Evolutionary conservation across 352 stramenopile species (phyloP), one percentile per base, ranked within the genome.

Genomic region (Phytophthora colocasiae): DNA sequence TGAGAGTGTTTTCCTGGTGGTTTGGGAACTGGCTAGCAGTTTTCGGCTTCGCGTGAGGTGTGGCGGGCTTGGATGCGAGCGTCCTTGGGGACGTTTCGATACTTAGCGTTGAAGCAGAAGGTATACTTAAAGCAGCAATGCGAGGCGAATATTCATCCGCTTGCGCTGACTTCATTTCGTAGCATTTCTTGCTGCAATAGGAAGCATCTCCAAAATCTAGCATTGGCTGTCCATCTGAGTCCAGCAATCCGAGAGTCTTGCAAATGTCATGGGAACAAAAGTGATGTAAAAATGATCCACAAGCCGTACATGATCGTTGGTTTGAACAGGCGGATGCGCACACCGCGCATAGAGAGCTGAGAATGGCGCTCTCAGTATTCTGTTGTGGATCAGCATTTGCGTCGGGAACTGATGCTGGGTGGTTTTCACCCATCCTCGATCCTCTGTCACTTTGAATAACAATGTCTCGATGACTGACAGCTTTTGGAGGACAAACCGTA

Each of bases 201-300:
- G 6, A 17, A n/a, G 34, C 34, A 14, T 40, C 34, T 40, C 32
- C 48, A 46, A 56, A 56, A 45, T 46, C 48, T 3, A 34, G 6
- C 6, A 56, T 31, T 19, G 6, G 48, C 17, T 56, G 32, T 32
- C 48, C 32, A 7, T 9, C 24, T 19, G 17, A 14, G 17, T 24
- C 48, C 17, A 17, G 15, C 1, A 56, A 12, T 17, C 34, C 17
- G 8, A 56, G 32, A 11, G n/a, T 17, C 11, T 34, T 7, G 11
- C 32, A 56, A 19, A 56, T 31, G 32, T 56, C 48, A 17, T 56
- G 48, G 36, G 48, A 56, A 22, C 48, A 56, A 17, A 56, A 56
- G 12, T 44, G 48, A 45, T 56, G 48, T 10, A 56, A 19, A 24
- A 45, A 56, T 19, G 48, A n/a, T 34, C 22, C 48, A 17, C 32